Evolutionary conservation across 169 alveolate genomes (phyloP), one percentile per base, ranked within the genome.

Genomic region (Eimeria zaria): DNA sequence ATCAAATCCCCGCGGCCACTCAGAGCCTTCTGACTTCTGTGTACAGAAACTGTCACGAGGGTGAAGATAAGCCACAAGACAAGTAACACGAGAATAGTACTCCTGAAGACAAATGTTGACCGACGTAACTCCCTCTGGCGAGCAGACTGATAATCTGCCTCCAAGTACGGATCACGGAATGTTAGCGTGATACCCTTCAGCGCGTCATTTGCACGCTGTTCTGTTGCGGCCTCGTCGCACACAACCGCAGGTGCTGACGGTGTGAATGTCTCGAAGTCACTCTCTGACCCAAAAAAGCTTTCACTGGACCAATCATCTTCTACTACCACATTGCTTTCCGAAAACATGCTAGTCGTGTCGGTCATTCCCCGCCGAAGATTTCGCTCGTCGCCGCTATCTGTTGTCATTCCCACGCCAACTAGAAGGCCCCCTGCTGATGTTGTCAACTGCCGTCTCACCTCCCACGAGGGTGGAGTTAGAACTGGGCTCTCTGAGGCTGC

Each of bases 401-500:
- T 22, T 30, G 80, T 27, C 27, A n/a, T 85, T 22, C 80, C 92
- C 44, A 39, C 18, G 39, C 74, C 92, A 18, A 60, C 58, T 16
- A 85, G 67, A 30, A 55, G 78, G 20, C 51, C 67, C 80, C 80
- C 58, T 36, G 64, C 78, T 39, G 92, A 85, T 14, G 92, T 60
- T 30, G 80, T 48, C 58, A 60, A 24, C 62, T 85, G 92, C 60
- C 81, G 41, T 16, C 80, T 18, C 60, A 55, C 60, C 58, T 85
- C 92, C 92, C 92, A 60, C 22, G 80, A 60, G 24, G 78, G 92
- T 2, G 92, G 58, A 60, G 41, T 36, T 22, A 85, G 62, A 1
- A 85, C 80, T n/a, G 92, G 81, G 78, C 92, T 85, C 62, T 85
- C 92, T 18, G 80, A 39, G 1, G 92, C 92, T 85, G 92, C 92